Percentiles rank a stretch among this genome's conserved stretches.
These are phyloP conservation scores for Fusarium lateritium DNA, from an alignment of 2,329 filamentous ascomycete genomes.

Conservation along the genomic window DNA sequence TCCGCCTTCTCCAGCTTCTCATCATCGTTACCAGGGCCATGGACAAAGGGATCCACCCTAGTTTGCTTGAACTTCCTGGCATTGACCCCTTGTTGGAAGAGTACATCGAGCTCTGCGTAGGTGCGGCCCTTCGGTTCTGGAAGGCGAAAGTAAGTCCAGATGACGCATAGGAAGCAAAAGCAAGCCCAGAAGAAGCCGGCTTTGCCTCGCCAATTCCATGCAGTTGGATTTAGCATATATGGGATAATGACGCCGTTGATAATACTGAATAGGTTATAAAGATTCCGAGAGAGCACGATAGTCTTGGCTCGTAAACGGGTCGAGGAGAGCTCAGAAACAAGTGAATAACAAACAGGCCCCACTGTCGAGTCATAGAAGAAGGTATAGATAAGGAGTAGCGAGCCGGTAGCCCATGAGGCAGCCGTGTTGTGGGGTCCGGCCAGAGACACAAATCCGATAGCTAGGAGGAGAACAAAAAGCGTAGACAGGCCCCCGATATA, in stretches of 20 bases:
- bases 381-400: constrained; percentile 59
- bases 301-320: constrained; percentile 55
- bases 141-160: constrained; percentile 47
- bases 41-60: neutral
- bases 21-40: neutral
- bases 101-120: constrained; percentile 46
- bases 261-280: constrained; percentile 47
- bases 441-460: neutral
- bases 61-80: constrained; percentile 36
- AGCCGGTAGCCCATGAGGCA: constrained; percentile 62
- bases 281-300: constrained; percentile 49
- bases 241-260: constrained; percentile 36
- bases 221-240: constrained; percentile 46
- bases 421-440: constrained; percentile 49
- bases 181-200: constrained; percentile 45
- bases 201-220: constrained; percentile 44
- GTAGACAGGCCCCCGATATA: constrained; percentile 57
- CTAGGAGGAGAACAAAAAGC: neutral
- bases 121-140: constrained; percentile 48
- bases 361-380: constrained; percentile 56
- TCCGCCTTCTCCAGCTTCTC: neutral
- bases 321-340: constrained; percentile 54
- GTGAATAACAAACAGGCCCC: constrained; percentile 81
- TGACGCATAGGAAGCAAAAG: constrained; percentile 21
- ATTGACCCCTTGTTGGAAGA: constrained; percentile 25